Base-by-base conservation (phyloP, 2,329 filamentous ascomycete species). In the Thyridium curvatum region DNA sequence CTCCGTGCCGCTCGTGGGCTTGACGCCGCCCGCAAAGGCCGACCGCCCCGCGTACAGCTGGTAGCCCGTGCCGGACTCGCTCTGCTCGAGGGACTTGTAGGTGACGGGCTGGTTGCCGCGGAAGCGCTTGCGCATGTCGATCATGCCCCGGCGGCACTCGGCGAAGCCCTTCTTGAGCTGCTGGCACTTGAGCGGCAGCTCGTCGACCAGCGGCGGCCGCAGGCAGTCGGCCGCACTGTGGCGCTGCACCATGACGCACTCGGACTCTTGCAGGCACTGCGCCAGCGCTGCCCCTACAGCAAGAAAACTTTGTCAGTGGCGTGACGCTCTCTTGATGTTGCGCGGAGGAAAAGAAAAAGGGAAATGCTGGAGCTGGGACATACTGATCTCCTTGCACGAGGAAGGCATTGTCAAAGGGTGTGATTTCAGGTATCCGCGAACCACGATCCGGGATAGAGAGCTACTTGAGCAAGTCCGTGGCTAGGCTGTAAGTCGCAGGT, bases 101-200 rank as follows among this genome's bases (percentile, higher is more conserved):
- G 79, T 72, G 48, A 94, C 82, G 39, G 93, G 89, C 60, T 88
- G 79, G 68, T 97, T 97, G 42, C 93, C 93, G 40, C 93, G 79
- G 66, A 98, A 97, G 28, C 93, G 84, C 69, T 97, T 97, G 61
- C 93, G 86, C 93, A 98, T 98, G 62, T 98, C 93, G 52, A 97
- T 85, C 79, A 94, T 80, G 48, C 93, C 93, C 48, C 91, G 85
- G 57, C 94, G 94, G 76, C 93, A 98, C 59, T 96, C 87, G 60
- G 87, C 86, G 54, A 94, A 93, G 34, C 89, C 88, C 61, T 88
- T 90, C 61, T 91, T 88, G 43, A 98, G 76, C 64, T 96, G 91
- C 59, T 91, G 88, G 66, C 93, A 98, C 64, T 84, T 82, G 17
- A 77, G 82, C 15, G 93, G 91, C 12, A 98, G 80, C 7, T 82